Percentiles rank a stretch among this genome's conserved stretches.
Conservation (phyloP, 225 moss, liverwort and hornwort species). For the Neckera pumila region DNA sequence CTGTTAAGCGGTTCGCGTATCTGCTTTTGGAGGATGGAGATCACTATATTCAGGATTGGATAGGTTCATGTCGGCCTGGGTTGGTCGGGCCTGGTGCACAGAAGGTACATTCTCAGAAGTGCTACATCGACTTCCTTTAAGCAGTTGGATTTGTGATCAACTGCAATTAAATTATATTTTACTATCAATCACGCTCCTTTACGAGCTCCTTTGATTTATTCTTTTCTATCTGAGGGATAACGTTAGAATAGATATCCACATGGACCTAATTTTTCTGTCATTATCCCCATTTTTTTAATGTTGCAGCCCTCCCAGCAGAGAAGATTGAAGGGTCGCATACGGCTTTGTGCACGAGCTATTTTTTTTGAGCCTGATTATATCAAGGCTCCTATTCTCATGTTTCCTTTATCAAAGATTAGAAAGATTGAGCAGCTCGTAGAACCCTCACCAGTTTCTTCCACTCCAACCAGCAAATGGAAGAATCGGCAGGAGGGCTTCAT, state of each 20-base stretch:
- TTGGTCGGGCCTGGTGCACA: slow-evolving; percentile 62
- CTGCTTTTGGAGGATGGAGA: slow-evolving; percentile 91
- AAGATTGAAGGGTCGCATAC: slow-evolving; percentile 83
- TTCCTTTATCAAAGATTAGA: slow-evolving; percentile 67
- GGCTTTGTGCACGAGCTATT: slow-evolving; percentile 79
- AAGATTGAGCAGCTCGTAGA: slow-evolving; percentile 74
- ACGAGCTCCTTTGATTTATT: neutral
- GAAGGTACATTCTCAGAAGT: slow-evolving; percentile 23
- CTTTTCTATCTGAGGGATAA: neutral
- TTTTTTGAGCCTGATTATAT: slow-evolving; percentile 92
- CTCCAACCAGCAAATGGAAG: slow-evolving; percentile 57
- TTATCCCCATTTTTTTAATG: neutral
- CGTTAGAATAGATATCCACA: neutral
- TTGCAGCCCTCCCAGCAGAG: slow-evolving; percentile 77
- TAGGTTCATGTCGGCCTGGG: slow-evolving; percentile 91
- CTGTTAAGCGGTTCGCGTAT: slow-evolving; percentile 75
- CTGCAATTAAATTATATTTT: neutral
- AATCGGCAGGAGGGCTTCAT: slow-evolving; percentile 77
- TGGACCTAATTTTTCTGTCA: neutral
- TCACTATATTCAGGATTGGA: slow-evolving; percentile 97
- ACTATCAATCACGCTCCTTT: neutral
- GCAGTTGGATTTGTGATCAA: neutral
- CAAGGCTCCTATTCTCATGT: slow-evolving; percentile 91
- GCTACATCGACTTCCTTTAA: neutral
- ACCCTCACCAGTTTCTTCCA: slow-evolving; percentile 39